A percentile compares a stretch with the other conserved stretches of the same genome.
Evolutionary conservation across 2,329 filamentous ascomycete genomes (phyloP).

Genomic region (Diaporthe aspalathi): DNA sequence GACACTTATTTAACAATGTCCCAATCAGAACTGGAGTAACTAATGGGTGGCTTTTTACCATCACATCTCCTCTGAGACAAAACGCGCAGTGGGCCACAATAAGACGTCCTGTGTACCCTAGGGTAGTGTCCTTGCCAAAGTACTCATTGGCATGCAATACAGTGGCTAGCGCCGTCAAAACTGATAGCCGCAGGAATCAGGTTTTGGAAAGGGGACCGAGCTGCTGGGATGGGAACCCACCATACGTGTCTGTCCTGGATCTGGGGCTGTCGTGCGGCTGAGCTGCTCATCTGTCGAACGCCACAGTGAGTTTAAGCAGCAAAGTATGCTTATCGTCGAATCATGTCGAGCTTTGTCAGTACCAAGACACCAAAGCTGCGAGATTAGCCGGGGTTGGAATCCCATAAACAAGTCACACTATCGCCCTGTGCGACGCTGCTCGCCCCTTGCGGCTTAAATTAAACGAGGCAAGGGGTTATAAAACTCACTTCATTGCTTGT

Average conservation of each 20-base stretch:
- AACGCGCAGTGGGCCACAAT: no score
- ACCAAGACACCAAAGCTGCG: slow-evolving; percentile 5
- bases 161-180: background rate
- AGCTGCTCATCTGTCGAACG: slow-evolving; percentile 16
- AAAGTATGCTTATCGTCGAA: slow-evolving; percentile 6
- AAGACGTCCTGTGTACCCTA: background rate
- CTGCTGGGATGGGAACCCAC: background rate
- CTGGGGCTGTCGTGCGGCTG: background rate
- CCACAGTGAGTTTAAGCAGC: slow-evolving; percentile 1
- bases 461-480: background rate
- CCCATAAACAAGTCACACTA: background rate
- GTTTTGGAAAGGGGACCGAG: background rate
- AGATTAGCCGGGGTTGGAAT: slow-evolving; percentile 19
- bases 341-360: background rate
- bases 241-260: background rate
- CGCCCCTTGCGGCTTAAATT: background rate
- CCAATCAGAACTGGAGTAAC: no score
- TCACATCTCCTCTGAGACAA: no score
- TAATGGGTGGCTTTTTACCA: no score
- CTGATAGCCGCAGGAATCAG: background rate
- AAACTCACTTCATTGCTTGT: background rate
- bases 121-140: background rate
- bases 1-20: no score
- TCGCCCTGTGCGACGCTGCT: background rate
- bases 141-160: background rate